Evolutionary conservation across 805 yeast genomes (phyloP), one percentile per base, ranked within the genome.

Genomic region (Schizosaccharomyces osmophilus): DNA sequence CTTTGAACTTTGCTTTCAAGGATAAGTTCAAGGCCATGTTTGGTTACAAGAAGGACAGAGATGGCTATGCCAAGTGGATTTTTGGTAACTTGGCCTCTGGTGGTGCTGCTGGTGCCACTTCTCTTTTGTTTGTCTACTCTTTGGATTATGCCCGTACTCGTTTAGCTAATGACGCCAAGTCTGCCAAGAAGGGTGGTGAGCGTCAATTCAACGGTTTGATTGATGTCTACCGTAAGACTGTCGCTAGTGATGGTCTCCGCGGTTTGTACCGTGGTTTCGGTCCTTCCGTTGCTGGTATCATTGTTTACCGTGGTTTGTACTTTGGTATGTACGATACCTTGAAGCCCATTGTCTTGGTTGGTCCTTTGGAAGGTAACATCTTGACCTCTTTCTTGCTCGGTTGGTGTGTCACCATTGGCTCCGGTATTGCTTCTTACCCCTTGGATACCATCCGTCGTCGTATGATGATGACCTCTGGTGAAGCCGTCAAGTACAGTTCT

Each of bases 401-500:
- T 78, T 88, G 97, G 97, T 81, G 82, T 77, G 96, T 88, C 73
- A 88, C 97, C 77, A 88, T 95, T 69, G 95, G 88, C 84, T 95
- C 97, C 73, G 89, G 96, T 71, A 87, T 96, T 69, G 95, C 95
- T 75, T 87, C 96, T 75, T 88, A 88, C 85, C 97, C 97, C 82
- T 85, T 89, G 78, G 97, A 88, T 79, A 88, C 97, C 74, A 88
- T 88, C 74, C 89, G 97, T 85, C 87, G 97, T 86, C 87, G 97
- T 85, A 88, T 88, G 97, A 88, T 88, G 97, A 88, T 88, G 97
- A 88, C 97, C 71, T 89, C 97, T 70, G 97, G 97, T 78, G 95
- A 87, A 80, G 95, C 95, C 73, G 95, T 88, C 72, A 88, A 89
- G 81, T 88, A 88, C 81, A 78, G 82, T 74, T 93, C 95, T 80